Percentiles rank a stretch among this genome's conserved stretches.
Conservation (phyloP, 768 basidiomycete species). For the Punctularia strigosozonata region DNA sequence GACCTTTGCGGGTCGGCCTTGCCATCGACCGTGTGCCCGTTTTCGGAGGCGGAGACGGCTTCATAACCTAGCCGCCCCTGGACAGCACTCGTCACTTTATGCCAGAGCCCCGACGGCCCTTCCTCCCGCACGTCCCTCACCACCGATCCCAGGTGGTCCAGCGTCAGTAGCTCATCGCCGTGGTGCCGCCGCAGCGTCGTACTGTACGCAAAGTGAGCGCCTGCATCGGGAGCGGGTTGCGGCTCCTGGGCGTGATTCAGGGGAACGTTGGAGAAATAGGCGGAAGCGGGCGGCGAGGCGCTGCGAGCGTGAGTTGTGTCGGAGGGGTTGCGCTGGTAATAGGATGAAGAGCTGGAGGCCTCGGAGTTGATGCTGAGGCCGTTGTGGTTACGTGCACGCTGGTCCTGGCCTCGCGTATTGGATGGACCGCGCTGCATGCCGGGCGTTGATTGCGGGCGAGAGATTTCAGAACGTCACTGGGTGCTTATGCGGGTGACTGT, state of each 20-base stretch:
- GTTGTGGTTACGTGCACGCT: too few relatives aligned
- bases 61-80: conserved; percentile 22
- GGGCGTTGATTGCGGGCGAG: too few relatives aligned
- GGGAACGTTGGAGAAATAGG: conserved; percentile 59
- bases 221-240: conserved; percentile 51
- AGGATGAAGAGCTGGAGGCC: background rate
- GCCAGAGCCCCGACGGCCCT: conserved; percentile 31
- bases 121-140: conserved; percentile 15
- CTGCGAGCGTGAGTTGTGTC: conserved; percentile 9
- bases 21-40: conserved; percentile 24
- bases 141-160: conserved; percentile 21
- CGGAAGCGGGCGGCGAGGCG: conserved; percentile 68
- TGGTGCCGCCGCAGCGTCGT: conserved; percentile 67
- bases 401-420: too few relatives aligned
- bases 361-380: background rate
- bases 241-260: conserved; percentile 36
- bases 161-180: conserved; percentile 34
- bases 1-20: conserved; percentile 23
- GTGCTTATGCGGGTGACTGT: too few relatives aligned
- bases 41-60: conserved; percentile 22
- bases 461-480: too few relatives aligned
- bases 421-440: too few relatives aligned
- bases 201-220: conserved; percentile 72
- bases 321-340: background rate
- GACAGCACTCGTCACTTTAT: conserved; percentile 24